phyloP scores from a whole-genome alignment of 129 eudicot genomes.

The Centella asiatica region DNA sequence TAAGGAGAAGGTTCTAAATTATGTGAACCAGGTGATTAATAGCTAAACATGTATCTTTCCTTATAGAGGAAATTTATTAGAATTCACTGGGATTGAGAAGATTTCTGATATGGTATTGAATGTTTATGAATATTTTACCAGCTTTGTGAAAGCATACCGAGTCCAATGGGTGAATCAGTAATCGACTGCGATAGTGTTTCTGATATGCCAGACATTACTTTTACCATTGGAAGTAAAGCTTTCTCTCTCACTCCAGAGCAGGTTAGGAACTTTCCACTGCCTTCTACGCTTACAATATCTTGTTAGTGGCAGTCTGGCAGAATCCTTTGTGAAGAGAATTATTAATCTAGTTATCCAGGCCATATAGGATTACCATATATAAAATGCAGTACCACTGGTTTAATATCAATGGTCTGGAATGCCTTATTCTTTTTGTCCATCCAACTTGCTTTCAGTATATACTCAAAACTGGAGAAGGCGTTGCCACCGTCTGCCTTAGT shows the following conservation, averaged over 20 bases:
- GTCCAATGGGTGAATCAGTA: conserved; percentile 41
- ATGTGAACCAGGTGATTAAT: conserved; percentile 55
- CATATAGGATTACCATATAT: too few species aligned
- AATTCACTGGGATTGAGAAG: not conserved
- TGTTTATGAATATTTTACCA: conserved; percentile 9
- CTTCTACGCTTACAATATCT: not conserved
- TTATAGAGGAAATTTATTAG: not conserved
- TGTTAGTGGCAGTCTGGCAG: not conserved
- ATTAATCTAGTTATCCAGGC: too few species aligned
- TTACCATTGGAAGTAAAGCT: conserved; percentile 34
- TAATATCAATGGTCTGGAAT: not conserved
- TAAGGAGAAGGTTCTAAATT: conserved; percentile 52
- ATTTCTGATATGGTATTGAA: conserved; percentile 4
- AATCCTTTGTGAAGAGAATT: too few species aligned
- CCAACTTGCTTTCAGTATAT: conserved; percentile 27
- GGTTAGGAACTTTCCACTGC: conserved; percentile 21
- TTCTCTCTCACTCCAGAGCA: conserved; percentile 43
- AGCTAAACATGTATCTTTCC: not conserved
- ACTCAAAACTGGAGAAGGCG: conserved; percentile 33
- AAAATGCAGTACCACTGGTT: too few species aligned
- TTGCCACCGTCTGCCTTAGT: conserved; percentile 27
- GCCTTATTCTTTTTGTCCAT: not conserved
- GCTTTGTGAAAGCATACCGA: conserved; percentile 51
- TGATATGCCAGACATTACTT: conserved; percentile 33
- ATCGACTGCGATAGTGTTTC: conserved; percentile 33